These are phyloP conservation scores for Cytospora mali DNA, from an alignment of 2,329 filamentous ascomycete species.

Conservation along the genomic window DNA sequence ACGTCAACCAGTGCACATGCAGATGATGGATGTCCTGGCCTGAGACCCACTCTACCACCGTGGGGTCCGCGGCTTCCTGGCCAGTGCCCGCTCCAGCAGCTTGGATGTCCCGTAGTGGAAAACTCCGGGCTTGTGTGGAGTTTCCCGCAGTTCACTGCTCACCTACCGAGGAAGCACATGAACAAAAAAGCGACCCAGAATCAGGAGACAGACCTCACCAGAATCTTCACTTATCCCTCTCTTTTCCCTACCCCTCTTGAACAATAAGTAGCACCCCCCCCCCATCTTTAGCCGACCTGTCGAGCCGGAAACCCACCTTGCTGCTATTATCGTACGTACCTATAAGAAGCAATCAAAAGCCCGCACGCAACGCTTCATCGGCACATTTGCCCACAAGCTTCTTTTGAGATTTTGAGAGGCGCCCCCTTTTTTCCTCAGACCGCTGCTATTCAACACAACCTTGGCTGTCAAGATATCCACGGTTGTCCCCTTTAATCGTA, in stretches of 20 bases:
- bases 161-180: conserved; percentile 4
- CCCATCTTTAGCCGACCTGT: neutral
- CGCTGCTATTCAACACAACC: neutral
- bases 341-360: conserved; percentile 16
- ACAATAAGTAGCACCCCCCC: neutral
- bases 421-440: neutral
- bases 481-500: neutral
- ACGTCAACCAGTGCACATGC: no score
- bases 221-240: neutral
- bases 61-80: conserved; percentile 17
- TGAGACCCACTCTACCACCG: no score
- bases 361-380: neutral
- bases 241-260: neutral
- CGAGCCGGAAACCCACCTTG: neutral
- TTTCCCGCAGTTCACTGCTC: neutral
- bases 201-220: conserved; percentile 21
- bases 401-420: neutral
- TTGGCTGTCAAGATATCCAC: neutral
- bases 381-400: neutral
- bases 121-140: conserved; percentile 7
- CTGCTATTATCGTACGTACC: no score
- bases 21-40: neutral
- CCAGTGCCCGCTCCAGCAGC: neutral
- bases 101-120: neutral
- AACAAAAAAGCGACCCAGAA: conserved; percentile 4